These are phyloP conservation scores for Phytophthora idaei DNA, from an alignment of 352 stramenopile species.

Conservation along the genomic window DNA sequence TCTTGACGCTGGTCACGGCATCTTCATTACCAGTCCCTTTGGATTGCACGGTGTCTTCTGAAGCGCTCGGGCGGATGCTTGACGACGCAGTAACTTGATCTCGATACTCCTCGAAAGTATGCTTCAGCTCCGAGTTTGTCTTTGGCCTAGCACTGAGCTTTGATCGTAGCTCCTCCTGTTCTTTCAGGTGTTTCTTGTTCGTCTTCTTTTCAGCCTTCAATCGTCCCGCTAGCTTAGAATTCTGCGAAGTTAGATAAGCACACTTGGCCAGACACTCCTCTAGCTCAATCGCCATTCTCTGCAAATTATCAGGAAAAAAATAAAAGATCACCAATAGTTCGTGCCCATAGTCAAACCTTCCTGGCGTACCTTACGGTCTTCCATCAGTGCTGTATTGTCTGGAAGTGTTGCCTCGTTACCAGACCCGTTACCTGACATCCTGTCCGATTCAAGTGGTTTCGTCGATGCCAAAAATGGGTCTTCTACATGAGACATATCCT, in stretches of 20 bases:
- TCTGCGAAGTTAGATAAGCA: conserved; percentile 34
- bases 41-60: neutral
- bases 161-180: conserved; percentile 28
- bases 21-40: neutral
- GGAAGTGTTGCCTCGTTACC: conserved; percentile 3
- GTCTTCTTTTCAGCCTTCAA: conserved; percentile 32
- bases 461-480: conserved; percentile 22
- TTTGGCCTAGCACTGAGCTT: conserved; percentile 27
- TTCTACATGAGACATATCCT: neutral
- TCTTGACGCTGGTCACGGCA: neutral
- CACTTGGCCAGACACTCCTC: conserved; percentile 33
- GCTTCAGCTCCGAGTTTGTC: conserved; percentile 25
- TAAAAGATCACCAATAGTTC: too few relatives aligned
- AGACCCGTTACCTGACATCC: conserved; percentile 15
- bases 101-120: conserved; percentile 15
- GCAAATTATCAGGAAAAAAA: neutral
- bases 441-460: conserved; percentile 15
- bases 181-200: conserved; percentile 27
- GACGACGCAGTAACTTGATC: conserved; percentile 7
- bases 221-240: conserved; percentile 32
- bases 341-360: neutral
- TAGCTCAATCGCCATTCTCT: conserved; percentile 15
- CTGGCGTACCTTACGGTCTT: conserved; percentile 12
- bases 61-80: neutral
- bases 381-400: conserved; percentile 9